Evolutionary conservation across 1,284 basidiomycete genomes (phyloP).

Genomic region (Irpex sp.): DNA sequence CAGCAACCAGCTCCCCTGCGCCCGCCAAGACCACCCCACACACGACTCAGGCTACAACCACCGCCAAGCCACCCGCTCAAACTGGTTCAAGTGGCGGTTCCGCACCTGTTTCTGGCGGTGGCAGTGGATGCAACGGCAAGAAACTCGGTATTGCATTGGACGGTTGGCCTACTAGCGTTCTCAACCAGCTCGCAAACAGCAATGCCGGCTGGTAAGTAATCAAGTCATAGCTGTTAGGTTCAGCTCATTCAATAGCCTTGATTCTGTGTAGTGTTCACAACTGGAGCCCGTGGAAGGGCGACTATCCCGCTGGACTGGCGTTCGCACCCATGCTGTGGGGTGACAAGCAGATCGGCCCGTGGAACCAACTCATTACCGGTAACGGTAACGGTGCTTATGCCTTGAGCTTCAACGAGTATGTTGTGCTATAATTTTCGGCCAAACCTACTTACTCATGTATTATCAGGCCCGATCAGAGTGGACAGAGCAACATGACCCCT

Average conservation of each 20-base stretch:
- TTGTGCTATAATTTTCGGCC: constrained; percentile 7
- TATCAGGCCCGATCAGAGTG: constrained; percentile 52
- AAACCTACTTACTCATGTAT: background rate
- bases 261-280: constrained; percentile 47
- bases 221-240: background rate
- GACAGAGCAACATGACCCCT: constrained; percentile 64
- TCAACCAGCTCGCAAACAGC: constrained; percentile 40
- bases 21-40: constrained; percentile 1
- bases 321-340: constrained; percentile 75
- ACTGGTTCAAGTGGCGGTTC: constrained; percentile 4
- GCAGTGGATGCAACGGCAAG: constrained; percentile 8
- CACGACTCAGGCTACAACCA: constrained; percentile 1
- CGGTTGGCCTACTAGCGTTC: constrained; percentile 14
- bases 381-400: constrained; percentile 48
- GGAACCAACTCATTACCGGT: constrained; percentile 12
- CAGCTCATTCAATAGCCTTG: background rate
- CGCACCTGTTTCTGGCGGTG: constrained; percentile 10
- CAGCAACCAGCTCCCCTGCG: background rate
- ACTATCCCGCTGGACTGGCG: constrained; percentile 39
- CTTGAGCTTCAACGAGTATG: constrained; percentile 72
- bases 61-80: background rate
- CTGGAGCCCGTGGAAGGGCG: constrained; percentile 48
- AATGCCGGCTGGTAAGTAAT: constrained; percentile 10
- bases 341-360: constrained; percentile 18
- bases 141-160: constrained; percentile 11